Evolutionary conservation across 805 yeast genomes (phyloP).

Genomic region (Nakazawaea ambrosiae): DNA sequence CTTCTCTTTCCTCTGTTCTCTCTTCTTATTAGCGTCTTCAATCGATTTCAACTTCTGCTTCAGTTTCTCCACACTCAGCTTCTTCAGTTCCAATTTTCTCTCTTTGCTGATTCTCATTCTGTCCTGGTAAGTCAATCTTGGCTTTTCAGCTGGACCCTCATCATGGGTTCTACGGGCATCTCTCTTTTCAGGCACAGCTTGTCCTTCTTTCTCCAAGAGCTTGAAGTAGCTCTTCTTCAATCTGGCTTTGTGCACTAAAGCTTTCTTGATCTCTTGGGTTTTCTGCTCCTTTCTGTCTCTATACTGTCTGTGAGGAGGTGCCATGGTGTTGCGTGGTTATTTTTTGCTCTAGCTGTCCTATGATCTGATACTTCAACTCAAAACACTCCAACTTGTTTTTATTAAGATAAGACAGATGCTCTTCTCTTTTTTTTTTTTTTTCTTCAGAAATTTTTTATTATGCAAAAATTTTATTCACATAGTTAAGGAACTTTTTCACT

Average conservation of each 20-base stretch:
- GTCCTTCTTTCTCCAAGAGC: conserved; percentile 67
- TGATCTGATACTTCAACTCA: background rate
- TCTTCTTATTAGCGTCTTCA: conserved; percentile 32
- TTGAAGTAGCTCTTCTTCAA: conserved; percentile 78
- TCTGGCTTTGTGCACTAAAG: conserved; percentile 74
- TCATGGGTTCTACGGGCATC: conserved; percentile 9
- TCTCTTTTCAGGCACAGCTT: conserved; percentile 37
- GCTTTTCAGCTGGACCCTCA: conserved; percentile 16
- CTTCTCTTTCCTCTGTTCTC: conserved; percentile 34
- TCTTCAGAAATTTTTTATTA: background rate
- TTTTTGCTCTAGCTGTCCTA: background rate
- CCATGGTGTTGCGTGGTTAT: conserved; percentile 1
- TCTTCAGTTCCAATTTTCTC: conserved; percentile 34
- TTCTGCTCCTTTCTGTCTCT: conserved; percentile 23
- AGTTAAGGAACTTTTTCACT: no score
- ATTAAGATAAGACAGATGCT: background rate
- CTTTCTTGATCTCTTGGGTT: conserved; percentile 63
- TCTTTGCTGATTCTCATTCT: conserved; percentile 38
- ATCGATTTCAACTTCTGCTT: conserved; percentile 23
- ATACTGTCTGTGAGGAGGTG: conserved; percentile 12
- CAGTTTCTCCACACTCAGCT: conserved; percentile 33
- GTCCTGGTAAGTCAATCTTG: conserved; percentile 30
- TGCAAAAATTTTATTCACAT: no score
- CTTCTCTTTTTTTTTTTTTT: background rate
- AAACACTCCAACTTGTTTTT: background rate